Evolutionary conservation across 1,284 basidiomycete species (phyloP).

Genomic region (Cutaneotrichosporon sp.): DNA sequence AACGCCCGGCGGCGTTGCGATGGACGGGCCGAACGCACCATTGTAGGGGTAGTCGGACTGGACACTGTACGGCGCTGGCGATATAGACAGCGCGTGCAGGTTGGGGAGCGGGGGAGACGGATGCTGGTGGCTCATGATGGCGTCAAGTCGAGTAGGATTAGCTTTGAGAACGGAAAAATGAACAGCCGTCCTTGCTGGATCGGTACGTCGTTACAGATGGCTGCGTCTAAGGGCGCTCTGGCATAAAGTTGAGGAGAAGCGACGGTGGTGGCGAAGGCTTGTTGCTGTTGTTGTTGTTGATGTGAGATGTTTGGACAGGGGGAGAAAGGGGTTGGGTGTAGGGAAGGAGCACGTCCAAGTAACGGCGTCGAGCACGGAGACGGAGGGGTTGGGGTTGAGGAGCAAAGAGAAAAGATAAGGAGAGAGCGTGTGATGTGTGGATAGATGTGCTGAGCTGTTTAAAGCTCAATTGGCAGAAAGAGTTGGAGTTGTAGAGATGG

Average conservation of each 20-base stretch:
- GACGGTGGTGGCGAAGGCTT: neutral
- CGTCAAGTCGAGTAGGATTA: neutral
- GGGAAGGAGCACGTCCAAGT: neutral
- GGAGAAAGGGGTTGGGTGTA: neutral
- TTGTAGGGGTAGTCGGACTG: constrained; percentile 46
- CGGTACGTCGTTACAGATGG: neutral
- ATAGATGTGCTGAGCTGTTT: neutral
- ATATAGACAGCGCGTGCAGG: constrained; percentile 43
- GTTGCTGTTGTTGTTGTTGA: neutral
- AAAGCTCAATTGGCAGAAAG: neutral
- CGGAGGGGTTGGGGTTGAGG: neutral
- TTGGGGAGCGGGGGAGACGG: constrained; percentile 46
- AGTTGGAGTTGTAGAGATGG: neutral
- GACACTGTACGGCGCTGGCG: constrained; percentile 31
- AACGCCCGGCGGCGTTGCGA: constrained; percentile 25
- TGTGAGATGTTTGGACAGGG: neutral
- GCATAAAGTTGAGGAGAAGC: neutral
- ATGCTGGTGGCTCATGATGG: constrained; percentile 26
- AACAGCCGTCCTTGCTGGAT: neutral
- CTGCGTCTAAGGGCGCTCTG: neutral
- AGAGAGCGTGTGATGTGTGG: neutral
- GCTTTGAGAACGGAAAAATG: neutral
- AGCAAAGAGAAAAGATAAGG: too few species aligned
- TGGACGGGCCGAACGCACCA: constrained; percentile 48
- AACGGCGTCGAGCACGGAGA: neutral